Conservation (phyloP, 306 rosid genomes). For the Cucurbita moschata region DNA sequence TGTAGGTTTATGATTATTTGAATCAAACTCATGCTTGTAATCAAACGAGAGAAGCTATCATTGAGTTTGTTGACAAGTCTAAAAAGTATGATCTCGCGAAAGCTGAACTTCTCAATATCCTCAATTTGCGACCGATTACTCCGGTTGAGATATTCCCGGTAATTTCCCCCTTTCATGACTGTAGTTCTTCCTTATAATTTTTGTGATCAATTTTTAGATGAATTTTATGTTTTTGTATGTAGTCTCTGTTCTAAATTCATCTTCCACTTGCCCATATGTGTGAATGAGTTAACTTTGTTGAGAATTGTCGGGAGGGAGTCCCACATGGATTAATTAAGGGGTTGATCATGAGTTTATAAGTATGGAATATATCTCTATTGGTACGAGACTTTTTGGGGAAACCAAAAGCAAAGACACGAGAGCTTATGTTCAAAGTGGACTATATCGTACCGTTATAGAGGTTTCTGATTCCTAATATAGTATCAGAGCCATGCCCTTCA, state of each 20-base stretch:
- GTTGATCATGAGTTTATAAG: no score
- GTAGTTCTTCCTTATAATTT: neutral
- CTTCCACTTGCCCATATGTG: neutral
- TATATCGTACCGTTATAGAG: no score
- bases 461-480: no score
- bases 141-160: constrained; percentile 39
- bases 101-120: constrained; percentile 61
- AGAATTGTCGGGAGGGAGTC: no score
- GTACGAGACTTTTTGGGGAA: no score
- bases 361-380: no score
- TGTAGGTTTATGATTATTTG: constrained; percentile 63
- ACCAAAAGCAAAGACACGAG: no score
- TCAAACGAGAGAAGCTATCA: constrained; percentile 42
- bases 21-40: constrained; percentile 30
- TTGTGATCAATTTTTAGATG: neutral
- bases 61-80: constrained; percentile 32
- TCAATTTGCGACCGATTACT: constrained; percentile 42
- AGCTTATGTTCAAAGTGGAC: no score
- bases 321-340: no score
- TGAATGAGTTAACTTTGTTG: neutral
- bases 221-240: neutral
- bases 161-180: neutral
- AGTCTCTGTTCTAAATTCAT: neutral
- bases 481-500: no score
- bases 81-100: constrained; percentile 42